Evolutionary conservation across 2,329 filamentous ascomycete genomes (phyloP), one percentile per base, ranked within the genome.

Genomic region (Paecilomyces sp.): DNA sequence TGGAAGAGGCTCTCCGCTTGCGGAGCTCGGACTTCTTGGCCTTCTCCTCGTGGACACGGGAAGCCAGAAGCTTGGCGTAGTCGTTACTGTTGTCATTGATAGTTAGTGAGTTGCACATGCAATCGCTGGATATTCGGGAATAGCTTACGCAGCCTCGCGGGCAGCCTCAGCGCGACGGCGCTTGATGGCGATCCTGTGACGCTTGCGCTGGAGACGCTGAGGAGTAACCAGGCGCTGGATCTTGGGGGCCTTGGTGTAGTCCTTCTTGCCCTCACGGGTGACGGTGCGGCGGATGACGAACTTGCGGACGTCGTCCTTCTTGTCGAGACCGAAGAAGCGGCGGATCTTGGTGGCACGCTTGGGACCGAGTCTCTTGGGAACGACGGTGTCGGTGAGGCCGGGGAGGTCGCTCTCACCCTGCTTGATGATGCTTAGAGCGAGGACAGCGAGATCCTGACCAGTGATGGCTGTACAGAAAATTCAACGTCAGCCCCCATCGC

Each of bases 301-400:
- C 86, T 97, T 97, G 86, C 94, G 93, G 83, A 97, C 93, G 90
- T 99, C 94, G 86, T 99, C 94, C 89, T 97, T 92, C 92, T 97
- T 97, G 90, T 89, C 93, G 87, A 99, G 90, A 85, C 91, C 88
- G 85, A 97, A 99, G 90, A 99, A 99, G 80, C 88, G 89, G 82
- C 93, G 91, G 84, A 99, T 97, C 92, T 97, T 99, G 85, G 92
- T 96, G 78, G 94, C 94, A 77, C 94, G 91, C 92, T 99, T 99
- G 85, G 94, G 94, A 74, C 94, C 94, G 77, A 99, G 90, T 76
- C 94, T 90, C 91, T 99, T 99, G 81, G 94, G 94, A 86, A 96
- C 90, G 77, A 97, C 92, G 79, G 89, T 87, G 81, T 99, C 94
- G 85, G 94, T 99, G 70, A 99, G 83, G 76, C 94, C 94, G 79